These are phyloP conservation scores for Xylariaceae sp. DNA, from an alignment of 2,329 filamentous ascomycete species.

Conservation along the genomic window DNA sequence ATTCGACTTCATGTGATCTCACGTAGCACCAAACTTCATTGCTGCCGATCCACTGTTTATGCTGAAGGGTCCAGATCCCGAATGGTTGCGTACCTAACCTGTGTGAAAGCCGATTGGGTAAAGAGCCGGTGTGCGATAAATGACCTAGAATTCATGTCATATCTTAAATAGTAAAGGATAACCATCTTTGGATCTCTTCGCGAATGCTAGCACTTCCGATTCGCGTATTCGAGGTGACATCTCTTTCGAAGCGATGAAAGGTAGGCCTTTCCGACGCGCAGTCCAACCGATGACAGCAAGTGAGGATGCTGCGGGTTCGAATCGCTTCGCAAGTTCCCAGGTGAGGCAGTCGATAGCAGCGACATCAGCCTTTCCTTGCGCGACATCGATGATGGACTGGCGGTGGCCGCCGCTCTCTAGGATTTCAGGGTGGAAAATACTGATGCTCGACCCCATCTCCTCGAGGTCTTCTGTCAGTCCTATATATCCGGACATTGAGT, in stretches of 20 bases:
- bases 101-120: too few species aligned
- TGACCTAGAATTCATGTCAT: too few species aligned
- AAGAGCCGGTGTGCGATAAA: too few species aligned
- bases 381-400: conserved; percentile 11
- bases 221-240: too few species aligned
- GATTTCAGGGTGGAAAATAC: conserved; percentile 9
- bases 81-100: too few species aligned
- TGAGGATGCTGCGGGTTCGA: conserved; percentile 3
- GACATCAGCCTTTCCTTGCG: conserved; percentile 9
- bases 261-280: conserved; percentile 9
- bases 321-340: conserved; percentile 15
- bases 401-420: conserved; percentile 14
- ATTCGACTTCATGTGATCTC: too few species aligned
- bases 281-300: conserved; percentile 16
- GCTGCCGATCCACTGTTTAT: too few species aligned
- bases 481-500: conserved; percentile 14
- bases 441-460: conserved; percentile 2
- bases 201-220: too few species aligned
- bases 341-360: conserved; percentile 14
- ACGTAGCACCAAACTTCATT: too few species aligned
- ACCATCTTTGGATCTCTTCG: too few species aligned
- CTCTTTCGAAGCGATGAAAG: conserved; percentile 9
- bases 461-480: conserved; percentile 10
- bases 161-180: too few species aligned
- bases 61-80: too few species aligned